Conservation (phyloP, 495 filamentous ascomycete species). For the Aspergillus heteromorphus region DNA sequence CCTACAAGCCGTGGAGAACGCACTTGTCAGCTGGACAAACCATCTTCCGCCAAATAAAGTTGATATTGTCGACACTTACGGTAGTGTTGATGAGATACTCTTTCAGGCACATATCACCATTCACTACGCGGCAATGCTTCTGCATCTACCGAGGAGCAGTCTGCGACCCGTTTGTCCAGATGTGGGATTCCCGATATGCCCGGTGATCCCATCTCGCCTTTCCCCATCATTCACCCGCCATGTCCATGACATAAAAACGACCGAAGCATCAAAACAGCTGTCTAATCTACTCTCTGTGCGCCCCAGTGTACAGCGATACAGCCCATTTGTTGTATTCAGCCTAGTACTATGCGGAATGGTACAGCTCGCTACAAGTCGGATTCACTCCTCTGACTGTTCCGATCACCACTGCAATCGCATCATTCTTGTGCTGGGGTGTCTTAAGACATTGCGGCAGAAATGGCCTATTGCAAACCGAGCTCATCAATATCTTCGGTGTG, state of each 20-base stretch:
- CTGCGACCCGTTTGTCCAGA: constrained; percentile 27
- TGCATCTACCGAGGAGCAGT: constrained; percentile 39
- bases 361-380: constrained; percentile 32
- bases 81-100: constrained; percentile 43
- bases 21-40: constrained; percentile 41
- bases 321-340: constrained; percentile 31
- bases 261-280: constrained; percentile 35
- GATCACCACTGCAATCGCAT: constrained; percentile 42
- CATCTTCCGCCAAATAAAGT: constrained; percentile 36
- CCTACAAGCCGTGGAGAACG: constrained; percentile 40
- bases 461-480: constrained; percentile 30
- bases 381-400: constrained; percentile 34
- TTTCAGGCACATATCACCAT: constrained; percentile 41
- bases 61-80: constrained; percentile 41
- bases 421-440: constrained; percentile 32
- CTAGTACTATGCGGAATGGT: constrained; percentile 35
- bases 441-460: constrained; percentile 31
- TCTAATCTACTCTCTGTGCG: constrained; percentile 36
- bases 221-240: constrained; percentile 34
- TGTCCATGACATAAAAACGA: constrained; percentile 40
- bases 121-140: constrained; percentile 35
- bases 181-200: constrained; percentile 25
- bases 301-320: constrained; percentile 33
- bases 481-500: constrained; percentile 23
- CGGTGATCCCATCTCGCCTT: constrained; percentile 23